phyloP scores from a whole-genome alignment of 805 yeast genomes.

The Candida suzukii region DNA sequence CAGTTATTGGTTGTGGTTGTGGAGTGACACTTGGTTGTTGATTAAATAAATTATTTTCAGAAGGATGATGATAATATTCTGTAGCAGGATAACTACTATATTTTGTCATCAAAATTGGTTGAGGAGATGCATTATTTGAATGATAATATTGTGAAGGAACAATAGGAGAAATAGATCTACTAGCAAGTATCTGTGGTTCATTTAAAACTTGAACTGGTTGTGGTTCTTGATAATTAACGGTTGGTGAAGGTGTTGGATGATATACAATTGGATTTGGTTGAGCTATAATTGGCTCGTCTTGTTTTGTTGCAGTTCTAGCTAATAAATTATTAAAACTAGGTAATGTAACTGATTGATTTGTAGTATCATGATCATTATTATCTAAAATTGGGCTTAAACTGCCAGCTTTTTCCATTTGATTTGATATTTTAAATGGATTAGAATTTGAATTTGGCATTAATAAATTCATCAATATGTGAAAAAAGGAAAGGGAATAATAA shows the following conservation, averaged over 20 bases:
- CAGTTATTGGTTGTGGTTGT: not conserved
- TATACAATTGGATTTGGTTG: too few relatives aligned
- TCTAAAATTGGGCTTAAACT: not conserved
- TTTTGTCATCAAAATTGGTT: not conserved
- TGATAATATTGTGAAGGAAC: not conserved
- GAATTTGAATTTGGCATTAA: too few relatives aligned
- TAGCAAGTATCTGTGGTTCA: not conserved
- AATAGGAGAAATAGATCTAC: not conserved
- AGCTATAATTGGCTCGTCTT: not conserved
- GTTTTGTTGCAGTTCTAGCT: conserved; percentile 4
- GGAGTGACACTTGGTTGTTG: too few relatives aligned
- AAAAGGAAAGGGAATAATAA: too few relatives aligned
- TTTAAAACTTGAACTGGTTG: not conserved
- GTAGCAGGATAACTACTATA: not conserved
- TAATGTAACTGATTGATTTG: conserved; percentile 6
- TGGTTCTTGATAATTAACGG: not conserved
- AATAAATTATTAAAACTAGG: conserved; percentile 17
- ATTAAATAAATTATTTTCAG: too few relatives aligned
- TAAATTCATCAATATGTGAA: too few relatives aligned
- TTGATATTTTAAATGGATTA: too few relatives aligned
- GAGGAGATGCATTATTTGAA: not conserved
- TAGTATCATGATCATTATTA: not conserved
- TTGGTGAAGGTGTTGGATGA: not conserved
- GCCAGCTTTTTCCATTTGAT: too few relatives aligned
- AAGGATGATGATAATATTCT: not conserved